phyloP scores from a whole-genome alignment of 2,329 filamentous ascomycete genomes.

The Cordyceps tenuipes region DNA sequence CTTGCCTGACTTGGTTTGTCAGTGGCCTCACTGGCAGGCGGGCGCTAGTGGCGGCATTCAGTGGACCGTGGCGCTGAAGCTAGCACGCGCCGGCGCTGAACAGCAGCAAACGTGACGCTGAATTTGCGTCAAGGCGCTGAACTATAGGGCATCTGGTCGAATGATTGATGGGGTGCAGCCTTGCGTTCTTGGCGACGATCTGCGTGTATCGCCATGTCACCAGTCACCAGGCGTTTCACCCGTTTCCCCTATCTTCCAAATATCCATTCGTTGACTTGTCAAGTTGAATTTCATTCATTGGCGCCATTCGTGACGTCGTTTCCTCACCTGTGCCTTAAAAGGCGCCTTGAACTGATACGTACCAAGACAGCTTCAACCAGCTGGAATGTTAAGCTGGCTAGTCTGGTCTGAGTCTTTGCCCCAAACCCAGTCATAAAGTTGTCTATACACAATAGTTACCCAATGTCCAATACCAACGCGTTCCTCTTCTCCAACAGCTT shows the following conservation, averaged over 20 bases:
- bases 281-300: neutral
- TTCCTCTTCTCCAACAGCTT: no score
- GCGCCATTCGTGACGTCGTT: neutral
- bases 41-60: neutral
- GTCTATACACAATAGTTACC: no score
- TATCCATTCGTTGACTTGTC: neutral
- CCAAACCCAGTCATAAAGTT: neutral
- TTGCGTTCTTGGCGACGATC: conserved; percentile 1
- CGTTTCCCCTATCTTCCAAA: neutral
- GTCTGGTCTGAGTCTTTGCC: neutral
- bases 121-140: neutral
- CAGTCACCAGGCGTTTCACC: no score
- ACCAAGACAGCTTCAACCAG: neutral
- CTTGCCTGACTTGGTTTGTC: neutral
- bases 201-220: neutral
- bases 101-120: neutral
- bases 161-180: neutral
- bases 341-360: neutral
- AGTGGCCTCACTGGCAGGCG: neutral
- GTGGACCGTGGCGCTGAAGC: neutral
- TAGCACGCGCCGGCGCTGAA: neutral
- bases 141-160: neutral
- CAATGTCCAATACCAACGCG: no score
- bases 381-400: neutral
- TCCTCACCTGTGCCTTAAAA: neutral